Base-by-base conservation (phyloP, 208 protist genomes). In the Kentomonas sorsogonicus region DNA sequence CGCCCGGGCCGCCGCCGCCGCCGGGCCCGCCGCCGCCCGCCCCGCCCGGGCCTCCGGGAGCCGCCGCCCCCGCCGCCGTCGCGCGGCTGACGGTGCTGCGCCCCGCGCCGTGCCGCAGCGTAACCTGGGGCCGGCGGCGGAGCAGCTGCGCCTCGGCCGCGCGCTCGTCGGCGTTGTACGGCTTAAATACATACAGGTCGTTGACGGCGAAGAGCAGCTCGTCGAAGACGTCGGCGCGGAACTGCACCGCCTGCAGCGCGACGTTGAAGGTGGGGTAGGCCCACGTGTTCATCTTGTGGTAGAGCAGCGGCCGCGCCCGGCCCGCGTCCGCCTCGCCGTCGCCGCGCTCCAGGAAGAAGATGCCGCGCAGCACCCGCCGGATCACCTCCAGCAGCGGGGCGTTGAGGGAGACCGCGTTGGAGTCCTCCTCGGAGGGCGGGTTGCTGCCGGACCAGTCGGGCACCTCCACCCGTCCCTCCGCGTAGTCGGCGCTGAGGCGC, bases 141-240 rank as follows among this genome's bases (percentile, higher is more conserved):
- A 81, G 62, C 52, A 75, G 55, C 54, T 74, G 74, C 64, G 59
- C 67, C 59, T 73, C 69, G 25, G 47, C 69, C 57, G 36, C 62
- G 43, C 64, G 63, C 52, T 81, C 74, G 20, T 66, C 61, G 1
- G 36, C 66, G 27, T 34, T 69, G 52, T 81, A 81, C 26, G 67
- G 63, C 31, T 27, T 51, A 36, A 63, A 60, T 3, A 66, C 62
- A 60, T 69, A 76, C 11, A 53, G 27, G 40, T 74, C 74, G 44
- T 77, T 73, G 3, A 81, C 74, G 31, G 64, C 46, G 47, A 62
- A 48, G 11, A 71, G 41, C 46, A 81, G 53, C 51, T 72, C 69
- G 23, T 81, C 69, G 44, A 81, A 76, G 53, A 76, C 68, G 23
- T 57, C 56, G 3, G 57, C 58, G 7, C 62, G 61, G 30, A 81